Conservation (phyloP, 441 rosid genomes). For the Corymbia citriodora region DNA sequence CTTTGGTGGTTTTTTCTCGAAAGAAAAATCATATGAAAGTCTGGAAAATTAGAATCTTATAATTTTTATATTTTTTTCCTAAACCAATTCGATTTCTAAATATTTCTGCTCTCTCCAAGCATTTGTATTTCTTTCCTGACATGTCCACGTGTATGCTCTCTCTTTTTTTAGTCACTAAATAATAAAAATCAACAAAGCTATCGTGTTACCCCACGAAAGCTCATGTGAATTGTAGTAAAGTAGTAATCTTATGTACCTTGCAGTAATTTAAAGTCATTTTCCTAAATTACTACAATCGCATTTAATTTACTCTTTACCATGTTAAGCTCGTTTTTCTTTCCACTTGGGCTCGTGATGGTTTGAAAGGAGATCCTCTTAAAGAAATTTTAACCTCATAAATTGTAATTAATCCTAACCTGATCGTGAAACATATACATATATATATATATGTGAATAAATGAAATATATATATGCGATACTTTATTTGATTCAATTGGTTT, state of each 20-base stretch:
- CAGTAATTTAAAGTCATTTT: neutral
- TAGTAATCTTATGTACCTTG: neutral
- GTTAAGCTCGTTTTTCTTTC: neutral
- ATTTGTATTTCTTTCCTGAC: neutral
- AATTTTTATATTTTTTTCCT: no score
- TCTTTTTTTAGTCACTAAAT: neutral
- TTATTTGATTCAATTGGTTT: neutral
- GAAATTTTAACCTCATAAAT: neutral
- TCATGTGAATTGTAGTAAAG: neutral
- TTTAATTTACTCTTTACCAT: neutral
- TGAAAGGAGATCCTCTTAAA: neutral
- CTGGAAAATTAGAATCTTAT: neutral
- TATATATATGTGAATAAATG: neutral
- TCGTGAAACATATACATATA: no score
- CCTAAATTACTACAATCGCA: neutral
- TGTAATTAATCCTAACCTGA: neutral
- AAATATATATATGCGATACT: neutral
- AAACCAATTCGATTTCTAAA: neutral
- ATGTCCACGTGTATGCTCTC: neutral
- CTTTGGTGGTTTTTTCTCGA: no score
- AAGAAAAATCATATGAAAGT: neutral
- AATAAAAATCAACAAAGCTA: neutral
- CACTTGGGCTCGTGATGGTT: neutral
- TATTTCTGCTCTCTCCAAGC: neutral
- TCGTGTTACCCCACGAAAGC: neutral